A percentile compares a stretch with the other conserved stretches of the same genome.
These are phyloP conservation scores for Akanthomyces uredinophilus DNA, from an alignment of 2,329 filamentous ascomycete genomes.

Conservation along the genomic window DNA sequence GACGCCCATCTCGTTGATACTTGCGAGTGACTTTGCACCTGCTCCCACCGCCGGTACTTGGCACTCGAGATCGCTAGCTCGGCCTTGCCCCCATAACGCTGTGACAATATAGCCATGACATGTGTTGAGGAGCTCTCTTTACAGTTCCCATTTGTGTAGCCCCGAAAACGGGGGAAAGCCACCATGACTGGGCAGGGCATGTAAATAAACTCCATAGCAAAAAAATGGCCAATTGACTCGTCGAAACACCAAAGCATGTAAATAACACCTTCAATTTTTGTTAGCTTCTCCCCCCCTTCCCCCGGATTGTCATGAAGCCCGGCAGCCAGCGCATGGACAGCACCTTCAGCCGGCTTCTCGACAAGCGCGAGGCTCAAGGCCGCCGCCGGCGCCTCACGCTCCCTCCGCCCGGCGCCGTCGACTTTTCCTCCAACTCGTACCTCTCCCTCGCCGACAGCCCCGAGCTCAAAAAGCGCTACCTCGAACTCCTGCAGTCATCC, in stretches of 20 bases:
- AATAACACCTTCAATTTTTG: neutral
- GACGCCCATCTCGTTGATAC: neutral
- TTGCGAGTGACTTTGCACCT: conserved; percentile 17
- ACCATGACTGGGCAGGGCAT: neutral
- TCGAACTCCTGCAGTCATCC: conserved; percentile 34
- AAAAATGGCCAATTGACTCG: neutral
- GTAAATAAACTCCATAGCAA: neutral
- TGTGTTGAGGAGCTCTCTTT: neutral
- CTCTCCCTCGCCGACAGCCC: conserved; percentile 63
- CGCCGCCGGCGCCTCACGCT: conserved; percentile 45
- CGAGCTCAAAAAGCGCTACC: conserved; percentile 57
- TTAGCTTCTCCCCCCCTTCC: neutral
- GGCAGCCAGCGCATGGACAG: conserved; percentile 23
- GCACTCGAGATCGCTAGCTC: neutral
- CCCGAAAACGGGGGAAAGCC: conserved; percentile 2
- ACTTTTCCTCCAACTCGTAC: conserved; percentile 76
- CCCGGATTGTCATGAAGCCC: conserved; percentile 5
- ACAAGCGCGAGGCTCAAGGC: conserved; percentile 26
- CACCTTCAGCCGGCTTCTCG: conserved; percentile 23
- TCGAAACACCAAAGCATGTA: neutral
- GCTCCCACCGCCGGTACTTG: neutral
- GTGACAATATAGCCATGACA: neutral
- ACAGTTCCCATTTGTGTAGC: neutral
- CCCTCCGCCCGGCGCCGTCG: conserved; percentile 62
- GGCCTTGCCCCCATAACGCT: neutral